A percentile compares a stretch with the other conserved stretches of the same genome.
phyloP scores from a whole-genome alignment of 352 stramenopile species.

The Phytophthora foliorum region DNA sequence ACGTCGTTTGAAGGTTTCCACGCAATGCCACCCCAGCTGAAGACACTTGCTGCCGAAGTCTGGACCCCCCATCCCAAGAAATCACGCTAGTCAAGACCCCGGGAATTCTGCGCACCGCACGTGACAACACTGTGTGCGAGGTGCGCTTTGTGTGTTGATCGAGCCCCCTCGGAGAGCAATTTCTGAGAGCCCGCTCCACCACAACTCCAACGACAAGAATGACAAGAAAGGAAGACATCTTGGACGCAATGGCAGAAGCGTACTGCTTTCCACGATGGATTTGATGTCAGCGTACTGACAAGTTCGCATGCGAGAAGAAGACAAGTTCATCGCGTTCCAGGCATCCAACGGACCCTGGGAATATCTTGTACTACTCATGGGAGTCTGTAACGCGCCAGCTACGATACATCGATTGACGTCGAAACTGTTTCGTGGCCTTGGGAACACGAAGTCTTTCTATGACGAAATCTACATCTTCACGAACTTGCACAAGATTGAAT shows the following conservation, averaged over 20 bases:
- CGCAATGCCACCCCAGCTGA: no score
- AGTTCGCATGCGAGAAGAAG: constrained; percentile 28
- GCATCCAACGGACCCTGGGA: constrained; percentile 18
- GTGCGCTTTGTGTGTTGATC: no score
- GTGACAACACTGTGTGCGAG: no score
- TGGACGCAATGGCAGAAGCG: neutral
- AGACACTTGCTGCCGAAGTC: no score
- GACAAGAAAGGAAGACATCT: neutral
- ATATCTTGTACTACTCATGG: constrained; percentile 8
- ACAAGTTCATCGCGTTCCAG: constrained; percentile 28
- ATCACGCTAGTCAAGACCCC: no score
- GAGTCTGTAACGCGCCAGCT: neutral
- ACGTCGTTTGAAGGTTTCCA: no score
- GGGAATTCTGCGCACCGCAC: no score
- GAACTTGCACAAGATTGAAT: constrained; percentile 6
- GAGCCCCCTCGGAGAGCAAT: no score
- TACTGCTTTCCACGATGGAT: constrained; percentile 30
- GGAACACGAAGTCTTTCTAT: constrained; percentile 15
- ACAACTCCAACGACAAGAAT: no score
- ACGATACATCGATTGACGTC: constrained; percentile 14
- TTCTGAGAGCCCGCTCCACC: no score
- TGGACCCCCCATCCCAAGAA: no score
- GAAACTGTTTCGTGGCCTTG: neutral
- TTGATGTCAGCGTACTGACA: constrained; percentile 33
- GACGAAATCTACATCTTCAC: constrained; percentile 21